Percentiles rank a stretch among this genome's conserved stretches.
phyloP scores from a whole-genome alignment of 2,329 filamentous ascomycete species.

The Colletotrichum sp. region DNA sequence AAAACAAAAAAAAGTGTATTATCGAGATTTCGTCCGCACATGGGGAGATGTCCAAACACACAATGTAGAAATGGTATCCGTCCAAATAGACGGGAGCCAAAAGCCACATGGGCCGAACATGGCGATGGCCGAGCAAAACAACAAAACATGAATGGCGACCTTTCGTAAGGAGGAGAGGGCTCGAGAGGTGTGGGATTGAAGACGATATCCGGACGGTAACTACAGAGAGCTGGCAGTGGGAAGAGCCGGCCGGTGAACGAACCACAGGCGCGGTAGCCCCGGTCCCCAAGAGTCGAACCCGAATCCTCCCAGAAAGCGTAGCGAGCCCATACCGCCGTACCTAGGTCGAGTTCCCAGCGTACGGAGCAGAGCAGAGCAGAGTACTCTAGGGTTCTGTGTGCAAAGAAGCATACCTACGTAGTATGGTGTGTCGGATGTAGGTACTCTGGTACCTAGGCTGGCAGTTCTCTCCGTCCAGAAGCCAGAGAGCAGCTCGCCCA shows the following conservation, averaged over 20 bases:
- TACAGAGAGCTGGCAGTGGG: neutral
- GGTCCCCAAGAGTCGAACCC: neutral
- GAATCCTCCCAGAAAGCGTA: neutral
- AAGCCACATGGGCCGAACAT: neutral
- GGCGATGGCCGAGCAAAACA: neutral
- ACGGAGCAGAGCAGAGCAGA: neutral
- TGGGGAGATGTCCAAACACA: neutral
- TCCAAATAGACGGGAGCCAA: neutral
- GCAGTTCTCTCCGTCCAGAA: neutral
- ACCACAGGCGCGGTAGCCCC: slow-evolving; percentile 2
- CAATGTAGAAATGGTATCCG: neutral
- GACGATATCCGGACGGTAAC: neutral
- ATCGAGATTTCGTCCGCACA: neutral
- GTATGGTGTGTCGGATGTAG: neutral
- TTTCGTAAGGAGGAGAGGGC: neutral
- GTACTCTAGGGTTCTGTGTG: neutral
- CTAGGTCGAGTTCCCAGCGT: neutral
- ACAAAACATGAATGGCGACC: neutral
- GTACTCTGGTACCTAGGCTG: neutral
- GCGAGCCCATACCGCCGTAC: neutral
- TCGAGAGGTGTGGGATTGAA: neutral
- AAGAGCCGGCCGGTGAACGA: neutral
- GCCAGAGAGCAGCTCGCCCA: neutral
- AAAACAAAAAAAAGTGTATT: neutral
- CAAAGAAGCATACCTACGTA: neutral